Evolutionary conservation across 768 basidiomycete species (phyloP), one percentile per base, ranked within the genome.

Genomic region (Boletus pseudo-olivaceus): DNA sequence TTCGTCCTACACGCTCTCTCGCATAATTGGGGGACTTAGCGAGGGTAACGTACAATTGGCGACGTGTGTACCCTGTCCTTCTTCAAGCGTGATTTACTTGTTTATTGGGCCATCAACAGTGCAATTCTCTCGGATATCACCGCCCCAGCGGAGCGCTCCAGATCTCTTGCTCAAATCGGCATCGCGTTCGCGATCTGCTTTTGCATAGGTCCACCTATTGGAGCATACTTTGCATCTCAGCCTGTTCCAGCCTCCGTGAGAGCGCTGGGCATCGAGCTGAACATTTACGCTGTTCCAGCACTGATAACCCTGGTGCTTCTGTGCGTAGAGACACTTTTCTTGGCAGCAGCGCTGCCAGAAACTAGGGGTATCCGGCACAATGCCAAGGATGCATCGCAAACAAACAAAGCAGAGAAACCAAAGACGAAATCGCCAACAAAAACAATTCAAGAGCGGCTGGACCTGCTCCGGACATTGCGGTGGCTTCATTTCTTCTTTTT

Each of bases 21-120:
- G 96, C 14, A 77, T 98, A 6, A 84, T 98, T 34, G 95, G 95
- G 10, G 96, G 96, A 4, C 76, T 98, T 9, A 93, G 90, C 64
- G 96, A 99, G 75, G 96, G 96, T 42, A 99, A 99, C 66, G 96
- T 98, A 11, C 96, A 99, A 67, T 77, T 99, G 42, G 89, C 91
- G 43, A 94, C 94, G 93, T 93, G 66, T 61, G 88, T 79, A 32
- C 44, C 26, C 32, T 34, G n/a, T 23, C 8, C 17, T 57, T 30
- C 30, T 26, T 40, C 19, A 3, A 14, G 10, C 12, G 4, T 5
- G 3, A 33, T 38, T 29, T 27, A 3, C 15, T 40, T 7, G 2
- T 30, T 35, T 10, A 45, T 20, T 33, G 5, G n/a, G 5, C 14
- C 33, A 29, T 54, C 49, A 20, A 42, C 60, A 97, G 93, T 63